Evolutionary conservation across 805 yeast species (phyloP), one percentile per base, ranked within the genome.

Genomic region (Kazachstania bromeliacearum): DNA sequence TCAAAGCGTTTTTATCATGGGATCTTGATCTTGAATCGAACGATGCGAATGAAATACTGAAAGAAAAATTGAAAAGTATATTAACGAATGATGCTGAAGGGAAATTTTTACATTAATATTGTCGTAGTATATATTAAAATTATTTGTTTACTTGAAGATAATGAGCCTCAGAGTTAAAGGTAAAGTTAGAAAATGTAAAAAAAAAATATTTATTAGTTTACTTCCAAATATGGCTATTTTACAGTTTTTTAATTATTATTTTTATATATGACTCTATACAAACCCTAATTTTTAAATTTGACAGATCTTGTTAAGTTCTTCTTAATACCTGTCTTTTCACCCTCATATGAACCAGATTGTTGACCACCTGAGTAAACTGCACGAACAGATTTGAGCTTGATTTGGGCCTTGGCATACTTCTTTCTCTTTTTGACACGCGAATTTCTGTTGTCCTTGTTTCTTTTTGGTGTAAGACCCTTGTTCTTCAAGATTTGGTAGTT

Each of bases 361-460:
- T 75, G 84, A 14, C 68, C 67, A 33, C 68, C 68, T 48, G 79
- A 72, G 68, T 80, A 87, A n/a, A 87, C 96, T 37, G 84, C 85
- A 60, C 95, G 80, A 45, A 84, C 81, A 36, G 95, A 82, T 55
- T 79, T 78, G 62, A 92, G 79, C 61, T 85, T 85, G 85, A 85
- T 89, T 67, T 85, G 78, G 20, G 98, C 98, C 59, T 75, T 71
- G 45, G 85, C 97, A 67, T 83, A 92, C 75, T 85, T 85, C 77
- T 79, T 84, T 71, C 98, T 82, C 94, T 89, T 92, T 73, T 92
- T 92, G 52, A 92, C 97, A 66, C 98, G 80, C 29, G 97, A 75
- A 60, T 92, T 92, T 64, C 96, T 76, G 68, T 83, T 77, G 46
- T 85, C 96, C 71, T 92, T 92, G 69, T 84, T 82, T 59, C 95